These are phyloP conservation scores for Monosporascus sp. DNA, from an alignment of 2,329 filamentous ascomycete species.

Conservation along the genomic window DNA sequence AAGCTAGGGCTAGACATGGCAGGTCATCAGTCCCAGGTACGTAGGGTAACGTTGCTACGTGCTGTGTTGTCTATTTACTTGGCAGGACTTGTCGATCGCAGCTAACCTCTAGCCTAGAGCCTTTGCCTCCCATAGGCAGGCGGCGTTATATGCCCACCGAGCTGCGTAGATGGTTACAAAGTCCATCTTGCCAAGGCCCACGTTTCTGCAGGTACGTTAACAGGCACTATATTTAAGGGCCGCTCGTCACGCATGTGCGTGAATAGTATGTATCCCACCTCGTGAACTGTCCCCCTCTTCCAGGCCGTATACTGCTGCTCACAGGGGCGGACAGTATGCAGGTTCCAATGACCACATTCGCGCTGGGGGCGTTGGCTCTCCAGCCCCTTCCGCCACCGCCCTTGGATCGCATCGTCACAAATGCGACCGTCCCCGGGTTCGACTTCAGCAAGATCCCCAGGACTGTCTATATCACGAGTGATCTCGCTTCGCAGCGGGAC, in stretches of 20 bases:
- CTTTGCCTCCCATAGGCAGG: background rate
- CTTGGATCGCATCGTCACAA: background rate
- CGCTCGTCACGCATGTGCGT: background rate
- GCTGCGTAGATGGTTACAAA: background rate
- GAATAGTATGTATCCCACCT: background rate
- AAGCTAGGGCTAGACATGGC: background rate
- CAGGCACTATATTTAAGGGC: background rate
- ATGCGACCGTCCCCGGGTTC: constrained; percentile 2
- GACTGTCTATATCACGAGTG: constrained; percentile 36
- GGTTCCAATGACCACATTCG: background rate
- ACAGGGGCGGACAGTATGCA: background rate
- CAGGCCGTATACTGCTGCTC: background rate
- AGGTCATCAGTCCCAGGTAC: background rate
- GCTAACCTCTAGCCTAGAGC: too few species aligned
- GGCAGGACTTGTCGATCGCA: background rate
- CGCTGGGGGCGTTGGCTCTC: background rate
- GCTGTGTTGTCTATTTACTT: background rate
- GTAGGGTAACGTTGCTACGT: background rate
- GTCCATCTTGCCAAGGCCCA: background rate
- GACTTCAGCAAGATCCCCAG: constrained; percentile 4
- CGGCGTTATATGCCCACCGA: background rate
- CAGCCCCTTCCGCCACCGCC: constrained; percentile 1
- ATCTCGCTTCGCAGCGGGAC: constrained; percentile 35
- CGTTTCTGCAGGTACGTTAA: too few species aligned
- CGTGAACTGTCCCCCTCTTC: background rate